Conservation (phyloP, 2,329 filamentous ascomycete genomes). For the Sarocladium strictum region DNA sequence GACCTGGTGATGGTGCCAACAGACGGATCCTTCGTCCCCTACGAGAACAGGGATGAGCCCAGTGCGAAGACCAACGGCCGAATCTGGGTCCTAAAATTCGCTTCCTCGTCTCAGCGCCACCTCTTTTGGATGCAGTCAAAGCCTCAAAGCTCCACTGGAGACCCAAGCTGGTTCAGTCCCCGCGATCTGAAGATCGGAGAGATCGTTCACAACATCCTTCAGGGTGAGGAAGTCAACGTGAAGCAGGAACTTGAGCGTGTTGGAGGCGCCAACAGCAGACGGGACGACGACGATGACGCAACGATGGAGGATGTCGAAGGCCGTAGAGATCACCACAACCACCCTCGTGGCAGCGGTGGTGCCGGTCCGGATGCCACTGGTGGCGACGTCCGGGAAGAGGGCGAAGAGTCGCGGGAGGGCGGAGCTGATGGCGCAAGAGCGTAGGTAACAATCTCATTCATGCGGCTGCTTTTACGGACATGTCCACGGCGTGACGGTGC, state of each 20-base stretch:
- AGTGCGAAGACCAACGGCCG: conserved; percentile 73
- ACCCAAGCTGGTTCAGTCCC: conserved; percentile 74
- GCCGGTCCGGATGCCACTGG: conserved; percentile 84
- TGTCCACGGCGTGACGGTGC: conserved; percentile 15
- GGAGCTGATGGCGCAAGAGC: conserved; percentile 97
- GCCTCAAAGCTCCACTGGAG: conserved; percentile 62
- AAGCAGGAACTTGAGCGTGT: conserved; percentile 63
- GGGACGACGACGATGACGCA: conserved; percentile 54
- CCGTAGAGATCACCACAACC: conserved; percentile 49
- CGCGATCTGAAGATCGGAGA: conserved; percentile 83
- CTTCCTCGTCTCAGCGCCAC: conserved; percentile 82
- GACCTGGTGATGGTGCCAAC: conserved; percentile 91
- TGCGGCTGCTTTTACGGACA: conserved; percentile 20
- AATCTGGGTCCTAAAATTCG: conserved; percentile 90
- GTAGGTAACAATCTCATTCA: conserved; percentile 64
- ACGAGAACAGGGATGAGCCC: conserved; percentile 54
- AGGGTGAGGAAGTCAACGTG: conserved; percentile 84
- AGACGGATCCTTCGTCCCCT: conserved; percentile 82
- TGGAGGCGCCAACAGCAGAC: conserved; percentile 35
- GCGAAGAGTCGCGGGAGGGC: conserved; percentile 80
- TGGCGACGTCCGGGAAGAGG: conserved; percentile 86
- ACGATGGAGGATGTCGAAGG: conserved; percentile 57
- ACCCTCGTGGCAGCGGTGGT: conserved; percentile 58
- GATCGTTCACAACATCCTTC: conserved; percentile 76
- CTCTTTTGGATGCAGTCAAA: conserved; percentile 97